These are phyloP conservation scores for Auricularia sp. DNA, from an alignment of 768 basidiomycete species.

Conservation along the genomic window DNA sequence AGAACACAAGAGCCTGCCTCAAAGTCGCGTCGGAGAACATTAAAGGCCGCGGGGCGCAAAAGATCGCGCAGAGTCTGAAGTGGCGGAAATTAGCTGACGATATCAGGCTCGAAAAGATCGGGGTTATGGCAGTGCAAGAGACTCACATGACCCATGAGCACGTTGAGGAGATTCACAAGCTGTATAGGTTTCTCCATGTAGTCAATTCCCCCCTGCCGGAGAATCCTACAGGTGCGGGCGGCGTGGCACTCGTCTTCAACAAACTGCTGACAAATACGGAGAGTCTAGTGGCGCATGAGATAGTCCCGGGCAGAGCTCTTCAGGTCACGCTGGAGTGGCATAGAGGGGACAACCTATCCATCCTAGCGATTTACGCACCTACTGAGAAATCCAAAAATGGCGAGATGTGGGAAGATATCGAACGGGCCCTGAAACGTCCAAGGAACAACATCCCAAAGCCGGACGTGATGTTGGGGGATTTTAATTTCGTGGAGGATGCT, in stretches of 20 bases:
- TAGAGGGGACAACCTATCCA: neutral
- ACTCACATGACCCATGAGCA: neutral
- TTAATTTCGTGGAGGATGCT: conserved; percentile 13
- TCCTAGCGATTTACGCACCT: neutral
- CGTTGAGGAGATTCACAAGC: neutral
- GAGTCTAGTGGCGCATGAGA: neutral
- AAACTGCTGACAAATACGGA: neutral
- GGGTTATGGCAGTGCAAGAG: neutral
- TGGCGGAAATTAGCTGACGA: neutral
- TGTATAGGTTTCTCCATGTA: neutral
- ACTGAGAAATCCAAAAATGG: neutral
- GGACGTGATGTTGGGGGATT: too few relatives aligned
- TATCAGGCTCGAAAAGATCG: neutral
- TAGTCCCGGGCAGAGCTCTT: neutral
- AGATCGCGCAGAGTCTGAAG: neutral
- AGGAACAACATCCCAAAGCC: too few relatives aligned
- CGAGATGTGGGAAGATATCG: neutral
- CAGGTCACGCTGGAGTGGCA: neutral
- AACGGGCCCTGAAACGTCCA: too few relatives aligned
- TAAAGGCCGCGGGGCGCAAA: neutral
- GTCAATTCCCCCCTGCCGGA: neutral
- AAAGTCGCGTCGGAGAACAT: neutral
- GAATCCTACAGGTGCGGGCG: neutral
- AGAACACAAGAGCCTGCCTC: neutral
- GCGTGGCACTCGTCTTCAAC: neutral